A percentile compares a stretch with the other conserved stretches of the same genome.
Evolutionary conservation across 2,329 filamentous ascomycete genomes (phyloP).

Genomic region (Sclerotinia nivalis): DNA sequence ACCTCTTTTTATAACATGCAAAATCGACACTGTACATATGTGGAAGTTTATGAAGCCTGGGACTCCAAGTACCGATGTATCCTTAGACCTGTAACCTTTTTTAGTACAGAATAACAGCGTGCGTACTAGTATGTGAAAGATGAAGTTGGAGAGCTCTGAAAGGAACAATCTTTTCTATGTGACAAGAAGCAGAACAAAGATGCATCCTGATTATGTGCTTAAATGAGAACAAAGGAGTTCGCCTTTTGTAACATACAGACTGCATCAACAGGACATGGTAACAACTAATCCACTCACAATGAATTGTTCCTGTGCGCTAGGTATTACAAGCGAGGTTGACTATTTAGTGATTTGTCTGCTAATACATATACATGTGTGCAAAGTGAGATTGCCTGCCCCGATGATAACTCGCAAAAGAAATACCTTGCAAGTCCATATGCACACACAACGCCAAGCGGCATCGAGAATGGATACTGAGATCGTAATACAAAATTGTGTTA

Average conservation of each 20-base stretch:
- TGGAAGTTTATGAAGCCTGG: neutral
- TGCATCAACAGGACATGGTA: neutral
- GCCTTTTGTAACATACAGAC: neutral
- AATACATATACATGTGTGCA: conserved; percentile 23
- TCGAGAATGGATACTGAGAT: neutral
- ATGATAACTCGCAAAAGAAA: neutral
- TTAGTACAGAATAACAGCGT: neutral
- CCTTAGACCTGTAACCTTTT: neutral
- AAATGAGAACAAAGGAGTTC: neutral
- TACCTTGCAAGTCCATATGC: conserved; percentile 1
- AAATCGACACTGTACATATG: neutral
- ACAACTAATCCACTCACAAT: neutral
- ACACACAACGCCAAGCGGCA: neutral
- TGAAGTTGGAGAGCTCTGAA: neutral
- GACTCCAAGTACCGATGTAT: neutral
- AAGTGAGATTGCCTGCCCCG: neutral
- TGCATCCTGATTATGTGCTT: neutral
- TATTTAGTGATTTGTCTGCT: conserved; percentile 18
- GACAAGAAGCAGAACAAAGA: neutral
- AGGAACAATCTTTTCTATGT: neutral
- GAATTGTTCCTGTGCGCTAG: neutral
- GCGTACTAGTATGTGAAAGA: neutral
- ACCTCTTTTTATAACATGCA: neutral
- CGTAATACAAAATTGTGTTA: conserved; percentile 23
- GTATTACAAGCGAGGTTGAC: conserved; percentile 5